Conservation (phyloP, 768 basidiomycete genomes). For the Paxillus involutus region DNA sequence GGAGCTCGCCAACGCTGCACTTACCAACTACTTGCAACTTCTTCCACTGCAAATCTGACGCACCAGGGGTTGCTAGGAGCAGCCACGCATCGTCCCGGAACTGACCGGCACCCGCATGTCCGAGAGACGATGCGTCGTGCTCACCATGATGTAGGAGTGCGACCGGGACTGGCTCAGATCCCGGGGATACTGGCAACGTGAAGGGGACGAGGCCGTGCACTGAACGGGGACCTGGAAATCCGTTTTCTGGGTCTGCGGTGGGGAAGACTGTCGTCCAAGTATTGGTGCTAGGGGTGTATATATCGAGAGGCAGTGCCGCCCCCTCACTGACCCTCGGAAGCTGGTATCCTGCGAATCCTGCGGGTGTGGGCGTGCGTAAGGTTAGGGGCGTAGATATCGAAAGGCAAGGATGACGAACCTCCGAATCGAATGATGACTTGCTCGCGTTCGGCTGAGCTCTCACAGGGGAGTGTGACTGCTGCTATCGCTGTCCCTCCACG, state of each 20-base stretch:
- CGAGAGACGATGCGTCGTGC: slow-evolving; percentile 31
- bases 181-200: neutral
- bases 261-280: slow-evolving; percentile 26
- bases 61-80: slow-evolving; percentile 18
- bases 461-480: slow-evolving; percentile 17
- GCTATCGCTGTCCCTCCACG: slow-evolving; percentile 43
- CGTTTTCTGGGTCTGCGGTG: slow-evolving; percentile 24
- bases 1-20: neutral
- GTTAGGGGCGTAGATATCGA: slow-evolving; percentile 5
- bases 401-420: slow-evolving; percentile 14
- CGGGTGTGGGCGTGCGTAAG: neutral
- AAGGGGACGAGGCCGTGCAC: slow-evolving; percentile 37
- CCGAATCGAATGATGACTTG: slow-evolving; percentile 39
- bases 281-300: slow-evolving; percentile 29
- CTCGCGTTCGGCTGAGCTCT: neutral
- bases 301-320: slow-evolving; percentile 28
- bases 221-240: slow-evolving; percentile 32
- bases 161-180: slow-evolving; percentile 9
- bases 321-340: slow-evolving; percentile 23
- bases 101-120: slow-evolving; percentile 39
- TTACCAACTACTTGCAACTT: slow-evolving; percentile 15
- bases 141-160: slow-evolving; percentile 40
- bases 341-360: slow-evolving; percentile 38
- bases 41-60: slow-evolving; percentile 26
- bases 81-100: slow-evolving; percentile 43